Conservation (phyloP, 176 grass and related monocot genomes). For the Raddia guianensis region DNA sequence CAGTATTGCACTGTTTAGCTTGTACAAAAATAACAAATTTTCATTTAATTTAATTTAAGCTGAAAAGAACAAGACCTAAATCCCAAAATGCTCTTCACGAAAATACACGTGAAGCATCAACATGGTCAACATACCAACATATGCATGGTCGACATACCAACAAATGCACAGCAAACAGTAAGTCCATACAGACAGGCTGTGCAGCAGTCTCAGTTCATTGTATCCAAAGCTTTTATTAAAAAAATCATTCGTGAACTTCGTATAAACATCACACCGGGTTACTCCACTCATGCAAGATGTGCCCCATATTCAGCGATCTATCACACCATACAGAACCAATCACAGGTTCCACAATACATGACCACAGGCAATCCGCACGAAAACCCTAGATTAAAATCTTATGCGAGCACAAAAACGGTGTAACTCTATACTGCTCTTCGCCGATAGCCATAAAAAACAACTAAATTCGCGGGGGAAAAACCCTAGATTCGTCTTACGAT, state of each 20-base stretch:
- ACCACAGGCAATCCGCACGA: conserved; percentile 12
- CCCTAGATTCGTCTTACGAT: conserved; percentile 35
- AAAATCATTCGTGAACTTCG: neutral
- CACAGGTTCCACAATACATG: neutral
- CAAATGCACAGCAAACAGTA: neutral
- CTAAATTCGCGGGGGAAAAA: conserved; percentile 21
- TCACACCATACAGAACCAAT: neutral
- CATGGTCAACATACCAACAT: neutral
- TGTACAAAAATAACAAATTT: too few relatives aligned
- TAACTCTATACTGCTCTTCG: neutral
- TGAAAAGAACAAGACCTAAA: neutral
- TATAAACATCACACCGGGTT: neutral
- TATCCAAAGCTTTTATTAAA: neutral
- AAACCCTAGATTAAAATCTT: conserved; percentile 21
- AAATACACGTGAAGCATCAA: neutral
- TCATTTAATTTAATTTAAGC: too few relatives aligned
- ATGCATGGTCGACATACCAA: neutral
- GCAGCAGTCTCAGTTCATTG: neutral
- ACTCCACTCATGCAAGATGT: neutral
- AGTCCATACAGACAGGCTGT: neutral
- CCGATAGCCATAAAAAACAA: neutral
- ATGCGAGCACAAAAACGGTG: neutral
- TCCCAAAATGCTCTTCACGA: neutral
- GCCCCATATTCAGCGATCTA: conserved; percentile 7
- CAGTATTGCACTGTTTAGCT: too few relatives aligned